Conservation (phyloP, 768 basidiomycete genomes). For the Termitomyces sp. region DNA sequence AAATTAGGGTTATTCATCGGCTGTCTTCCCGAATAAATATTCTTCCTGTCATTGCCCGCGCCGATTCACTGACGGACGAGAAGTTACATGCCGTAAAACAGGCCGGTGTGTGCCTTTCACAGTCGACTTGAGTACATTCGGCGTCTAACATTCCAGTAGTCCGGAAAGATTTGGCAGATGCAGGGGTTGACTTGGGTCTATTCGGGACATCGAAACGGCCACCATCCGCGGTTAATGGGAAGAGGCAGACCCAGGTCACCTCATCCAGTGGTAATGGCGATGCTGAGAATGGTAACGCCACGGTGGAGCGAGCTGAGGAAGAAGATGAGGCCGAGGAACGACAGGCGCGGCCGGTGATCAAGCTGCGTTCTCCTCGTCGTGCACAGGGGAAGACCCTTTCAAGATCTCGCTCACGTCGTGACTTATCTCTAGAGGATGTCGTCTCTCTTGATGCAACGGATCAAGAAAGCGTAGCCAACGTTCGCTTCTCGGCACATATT, state of each 20-base stretch:
- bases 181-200: constrained; percentile 72
- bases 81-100: constrained; percentile 64
- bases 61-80: constrained; percentile 82
- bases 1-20: constrained; percentile 74
- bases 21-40: constrained; percentile 73
- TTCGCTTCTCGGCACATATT: constrained; percentile 69
- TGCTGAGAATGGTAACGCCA: constrained; percentile 20
- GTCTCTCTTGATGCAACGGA: constrained; percentile 53
- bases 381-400: constrained; percentile 37
- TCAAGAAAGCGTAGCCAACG: constrained; percentile 65
- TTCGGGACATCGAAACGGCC: constrained; percentile 44
- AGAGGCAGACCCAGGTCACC: constrained; percentile 30
- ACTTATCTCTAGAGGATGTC: constrained; percentile 55
- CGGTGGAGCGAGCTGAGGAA: constrained; percentile 27
- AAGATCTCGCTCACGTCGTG: constrained; percentile 69
- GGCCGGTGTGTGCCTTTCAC: constrained; percentile 33
- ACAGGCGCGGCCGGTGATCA: constrained; percentile 69
- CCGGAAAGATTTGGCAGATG: constrained; percentile 57
- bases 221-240: constrained; percentile 21
- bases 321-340: constrained; percentile 48
- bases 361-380: constrained; percentile 52
- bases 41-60: constrained; percentile 72
- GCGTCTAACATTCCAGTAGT: constrained; percentile 27
- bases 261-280: constrained; percentile 20
- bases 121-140: neutral